These are phyloP conservation scores for Boletus pseudo-olivaceus DNA, from an alignment of 768 basidiomycete genomes.

Conservation along the genomic window DNA sequence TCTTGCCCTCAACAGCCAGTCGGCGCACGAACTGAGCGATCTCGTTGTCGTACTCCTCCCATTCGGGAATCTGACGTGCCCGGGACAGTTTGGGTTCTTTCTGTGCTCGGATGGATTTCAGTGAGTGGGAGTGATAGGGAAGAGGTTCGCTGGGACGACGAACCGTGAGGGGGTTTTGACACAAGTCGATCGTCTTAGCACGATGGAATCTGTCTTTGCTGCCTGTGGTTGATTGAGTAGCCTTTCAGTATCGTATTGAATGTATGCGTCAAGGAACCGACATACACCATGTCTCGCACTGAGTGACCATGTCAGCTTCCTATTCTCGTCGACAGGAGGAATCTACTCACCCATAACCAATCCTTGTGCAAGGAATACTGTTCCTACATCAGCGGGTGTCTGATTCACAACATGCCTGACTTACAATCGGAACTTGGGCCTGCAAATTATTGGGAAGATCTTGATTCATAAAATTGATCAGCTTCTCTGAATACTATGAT, in stretches of 20 bases:
- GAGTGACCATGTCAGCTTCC: conserved; percentile 2
- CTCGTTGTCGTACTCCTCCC: conserved; percentile 92
- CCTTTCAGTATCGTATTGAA: not conserved
- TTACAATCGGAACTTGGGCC: conserved; percentile 85
- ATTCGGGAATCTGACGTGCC: conserved; percentile 94
- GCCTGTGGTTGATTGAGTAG: conserved; percentile 37
- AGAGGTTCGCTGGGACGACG: conserved; percentile 21
- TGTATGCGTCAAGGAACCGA: conserved; percentile 6
- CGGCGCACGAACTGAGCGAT: conserved; percentile 78
- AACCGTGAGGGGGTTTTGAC: conserved; percentile 94
- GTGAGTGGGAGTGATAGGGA: not conserved
- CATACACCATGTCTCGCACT: conserved; percentile 99
- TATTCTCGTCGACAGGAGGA: not conserved
- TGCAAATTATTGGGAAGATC: conserved; percentile 97
- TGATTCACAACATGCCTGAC: conserved; percentile 29
- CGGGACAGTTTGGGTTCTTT: conserved; percentile 96
- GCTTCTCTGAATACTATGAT: not conserved
- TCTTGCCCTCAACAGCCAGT: conserved; percentile 66
- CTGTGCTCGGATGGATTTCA: conserved; percentile 37
- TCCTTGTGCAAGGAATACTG: conserved; percentile 87
- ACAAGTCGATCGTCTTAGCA: conserved; percentile 91
- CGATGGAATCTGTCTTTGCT: conserved; percentile 79
- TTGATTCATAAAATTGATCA: conserved; percentile 24
- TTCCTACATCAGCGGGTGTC: not conserved
- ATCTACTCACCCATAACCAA: conserved; percentile 85